Conservation (phyloP, 2,329 filamentous ascomycete genomes). For the Blastomyces emzantsi region DNA sequence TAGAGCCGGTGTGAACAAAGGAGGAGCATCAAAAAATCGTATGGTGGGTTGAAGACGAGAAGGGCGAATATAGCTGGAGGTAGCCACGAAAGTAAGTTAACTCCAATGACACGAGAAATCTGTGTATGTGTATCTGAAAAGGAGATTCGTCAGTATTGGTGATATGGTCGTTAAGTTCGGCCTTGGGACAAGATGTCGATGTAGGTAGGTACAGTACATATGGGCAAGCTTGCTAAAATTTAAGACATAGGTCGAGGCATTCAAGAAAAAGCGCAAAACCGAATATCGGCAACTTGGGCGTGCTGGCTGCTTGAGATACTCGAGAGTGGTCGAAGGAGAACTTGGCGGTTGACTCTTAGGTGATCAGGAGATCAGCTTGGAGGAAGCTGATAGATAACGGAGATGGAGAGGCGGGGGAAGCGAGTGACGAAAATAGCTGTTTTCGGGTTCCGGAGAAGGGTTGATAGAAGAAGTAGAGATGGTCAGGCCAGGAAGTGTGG, state of each 20-base stretch:
- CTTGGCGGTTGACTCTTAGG: background rate
- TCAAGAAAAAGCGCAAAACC: background rate
- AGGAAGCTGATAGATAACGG: background rate
- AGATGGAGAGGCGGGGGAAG: background rate
- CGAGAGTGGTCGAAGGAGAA: background rate
- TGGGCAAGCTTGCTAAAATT: background rate
- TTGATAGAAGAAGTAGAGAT: background rate
- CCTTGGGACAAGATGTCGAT: background rate
- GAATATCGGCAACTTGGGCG: background rate
- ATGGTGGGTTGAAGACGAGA: background rate
- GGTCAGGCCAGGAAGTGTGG: background rate
- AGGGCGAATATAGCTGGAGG: background rate
- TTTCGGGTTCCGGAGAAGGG: background rate
- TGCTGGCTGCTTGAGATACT: background rate
- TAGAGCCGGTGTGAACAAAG: background rate
- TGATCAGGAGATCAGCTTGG: background rate
- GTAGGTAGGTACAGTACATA: background rate
- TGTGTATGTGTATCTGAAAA: background rate
- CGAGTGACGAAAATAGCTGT: background rate
- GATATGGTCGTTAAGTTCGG: background rate
- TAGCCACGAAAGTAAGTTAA: background rate
- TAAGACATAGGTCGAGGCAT: background rate
- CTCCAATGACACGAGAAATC: background rate
- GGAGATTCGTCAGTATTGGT: background rate
- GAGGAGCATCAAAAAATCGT: background rate